Evolutionary conservation across 2,329 filamentous ascomycete species (phyloP), one percentile per base, ranked within the genome.

Genomic region (Tricladium varicosporioides): DNA sequence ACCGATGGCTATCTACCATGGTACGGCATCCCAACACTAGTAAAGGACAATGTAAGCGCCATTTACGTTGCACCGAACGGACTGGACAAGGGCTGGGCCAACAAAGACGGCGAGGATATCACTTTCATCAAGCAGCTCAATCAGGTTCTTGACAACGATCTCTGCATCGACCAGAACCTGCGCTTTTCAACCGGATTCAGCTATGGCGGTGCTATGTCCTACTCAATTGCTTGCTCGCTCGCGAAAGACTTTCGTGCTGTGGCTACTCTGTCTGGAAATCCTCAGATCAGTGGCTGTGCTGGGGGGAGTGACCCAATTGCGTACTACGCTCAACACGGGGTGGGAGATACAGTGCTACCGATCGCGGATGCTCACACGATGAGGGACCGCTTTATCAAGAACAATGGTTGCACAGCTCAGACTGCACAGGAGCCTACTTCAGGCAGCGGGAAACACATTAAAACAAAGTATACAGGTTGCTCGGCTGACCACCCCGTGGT

Each of bases 11-110:
- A 48, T 32, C n/a, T 50, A 15, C 48, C 57, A 13, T 72, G 70
- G 60, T 73, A 72, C 48, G 71, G 71, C 27, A 60, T 74, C 15
- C 64, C 63, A 45, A 56, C 60, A n/a, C 63, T 69, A 4, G 63
- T 67, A 7, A 67, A 70, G 31, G 51, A 53, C 36, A n/a, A 11
- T n/a, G 9, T 40, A 32, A 68, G 53, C 22, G 68, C 69, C 27
- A 74, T 74, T 55, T 70, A 72, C 54, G 67, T 74, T 16, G 70
- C 69, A 11, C 72, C 72, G 1, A 61, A 73, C 27, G 71, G 71
- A 19, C 52, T 71, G 10, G 64, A 66, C 50, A 58, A 59, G 11
- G 71, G 71, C 19, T 73, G 71, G 71, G 70, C 60, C 11, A 73
- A 74, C 62, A 59, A 40, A 13, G 67, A 65, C 40, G 71, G 70